Evolutionary conservation across 306 rosid species (phyloP).

Genomic region (Casuarina glauca): DNA sequence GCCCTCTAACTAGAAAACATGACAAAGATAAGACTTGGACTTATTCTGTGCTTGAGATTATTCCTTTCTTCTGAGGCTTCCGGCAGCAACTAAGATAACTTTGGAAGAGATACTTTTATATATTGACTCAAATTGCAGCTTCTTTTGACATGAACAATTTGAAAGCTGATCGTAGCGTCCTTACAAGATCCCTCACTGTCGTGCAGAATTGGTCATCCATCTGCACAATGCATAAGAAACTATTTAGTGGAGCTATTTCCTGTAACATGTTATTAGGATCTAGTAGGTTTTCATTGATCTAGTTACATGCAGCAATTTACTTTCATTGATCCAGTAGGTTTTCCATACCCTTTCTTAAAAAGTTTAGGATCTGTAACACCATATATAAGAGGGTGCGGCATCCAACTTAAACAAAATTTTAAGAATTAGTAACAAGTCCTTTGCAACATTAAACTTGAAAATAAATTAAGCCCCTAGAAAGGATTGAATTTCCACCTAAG

Average conservation of each 20-base stretch:
- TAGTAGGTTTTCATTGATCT: neutral
- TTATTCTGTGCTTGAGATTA: conserved; percentile 12
- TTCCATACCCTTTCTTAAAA: too few species aligned
- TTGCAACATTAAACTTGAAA: neutral
- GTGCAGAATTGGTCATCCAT: conserved; percentile 70
- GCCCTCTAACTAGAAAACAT: conserved; percentile 39
- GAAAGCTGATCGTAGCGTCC: conserved; percentile 57
- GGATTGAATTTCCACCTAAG: neutral
- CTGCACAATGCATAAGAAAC: conserved; percentile 43
- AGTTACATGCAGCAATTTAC: neutral
- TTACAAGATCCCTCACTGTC: conserved; percentile 71
- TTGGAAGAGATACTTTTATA: conserved; percentile 6
- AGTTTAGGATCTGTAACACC: too few species aligned
- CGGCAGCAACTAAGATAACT: neutral
- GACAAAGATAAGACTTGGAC: conserved; percentile 28
- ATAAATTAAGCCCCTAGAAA: neutral
- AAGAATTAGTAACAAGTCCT: neutral
- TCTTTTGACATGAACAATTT: conserved; percentile 47
- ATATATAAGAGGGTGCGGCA: too few species aligned
- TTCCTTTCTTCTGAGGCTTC: conserved; percentile 36
- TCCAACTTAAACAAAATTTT: neutral
- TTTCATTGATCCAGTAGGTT: neutral
- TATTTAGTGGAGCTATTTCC: neutral
- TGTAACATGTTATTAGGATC: too few species aligned
- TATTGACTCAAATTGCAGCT: conserved; percentile 22